Evolutionary conservation across 345 rosid species (phyloP).

Genomic region (Tarenaya hassleriana): DNA sequence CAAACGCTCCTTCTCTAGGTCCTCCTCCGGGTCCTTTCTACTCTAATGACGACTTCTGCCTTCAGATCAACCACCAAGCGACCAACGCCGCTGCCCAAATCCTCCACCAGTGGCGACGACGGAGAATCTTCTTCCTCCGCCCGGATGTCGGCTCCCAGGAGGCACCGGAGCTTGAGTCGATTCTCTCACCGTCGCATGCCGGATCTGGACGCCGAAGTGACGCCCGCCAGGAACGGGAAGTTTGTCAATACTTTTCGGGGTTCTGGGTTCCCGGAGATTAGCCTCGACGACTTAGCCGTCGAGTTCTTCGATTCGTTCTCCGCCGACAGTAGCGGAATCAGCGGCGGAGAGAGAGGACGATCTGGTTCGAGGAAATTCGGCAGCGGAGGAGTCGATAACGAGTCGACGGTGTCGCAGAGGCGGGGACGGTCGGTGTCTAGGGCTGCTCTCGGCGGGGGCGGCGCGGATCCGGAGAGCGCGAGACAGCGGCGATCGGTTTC

Average conservation of each 20-base stretch:
- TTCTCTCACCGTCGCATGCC: constrained; percentile 50
- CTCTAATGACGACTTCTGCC: constrained; percentile 75
- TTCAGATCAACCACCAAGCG: constrained; percentile 60
- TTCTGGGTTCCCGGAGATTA: constrained; percentile 72
- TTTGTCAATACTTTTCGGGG: constrained; percentile 83
- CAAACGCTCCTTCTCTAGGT: constrained; percentile 17
- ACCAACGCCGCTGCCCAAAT: constrained; percentile 35
- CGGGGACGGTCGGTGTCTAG: constrained; percentile 90
- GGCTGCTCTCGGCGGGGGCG: constrained; percentile 39
- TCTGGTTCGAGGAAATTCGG: constrained; percentile 30
- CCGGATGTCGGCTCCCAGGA: constrained; percentile 43
- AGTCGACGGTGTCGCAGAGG: constrained; percentile 38
- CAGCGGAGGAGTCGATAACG: constrained; percentile 18
- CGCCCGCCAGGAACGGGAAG: constrained; percentile 48
- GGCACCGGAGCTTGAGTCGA: constrained; percentile 83
- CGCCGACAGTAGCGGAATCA: constrained; percentile 22
- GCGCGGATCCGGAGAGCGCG: constrained; percentile 38
- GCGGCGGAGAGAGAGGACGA: constrained; percentile 43
- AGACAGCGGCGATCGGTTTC: constrained; percentile 72
- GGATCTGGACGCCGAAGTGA: constrained; percentile 35
- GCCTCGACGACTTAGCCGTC: constrained; percentile 75
- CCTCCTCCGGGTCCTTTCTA: not conserved
- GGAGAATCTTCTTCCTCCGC: constrained; percentile 43
- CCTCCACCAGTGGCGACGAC: constrained; percentile 38
- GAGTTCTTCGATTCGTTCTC: constrained; percentile 56